These are phyloP conservation scores for Cerrena zonata DNA, from an alignment of 1,284 basidiomycete genomes.

Conservation along the genomic window DNA sequence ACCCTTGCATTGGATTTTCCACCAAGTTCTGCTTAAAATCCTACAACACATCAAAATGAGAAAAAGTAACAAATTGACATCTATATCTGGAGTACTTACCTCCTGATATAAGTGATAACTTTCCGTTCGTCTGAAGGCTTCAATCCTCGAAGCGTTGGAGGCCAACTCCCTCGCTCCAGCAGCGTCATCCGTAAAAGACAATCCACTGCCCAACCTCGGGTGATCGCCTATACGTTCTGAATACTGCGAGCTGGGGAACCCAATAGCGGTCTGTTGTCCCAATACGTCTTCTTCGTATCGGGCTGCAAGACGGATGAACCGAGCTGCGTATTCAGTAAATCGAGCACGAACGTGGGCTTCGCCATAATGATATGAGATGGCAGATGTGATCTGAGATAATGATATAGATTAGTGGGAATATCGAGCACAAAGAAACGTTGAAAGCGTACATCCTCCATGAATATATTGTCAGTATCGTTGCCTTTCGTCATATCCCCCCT, in stretches of 20 bases:
- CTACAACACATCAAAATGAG: conserved; percentile 28
- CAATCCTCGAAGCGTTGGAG: conserved; percentile 68
- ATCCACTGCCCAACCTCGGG: conserved; percentile 58
- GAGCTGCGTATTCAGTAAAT: conserved; percentile 69
- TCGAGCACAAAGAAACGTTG: not conserved
- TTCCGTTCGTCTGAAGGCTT: conserved; percentile 71
- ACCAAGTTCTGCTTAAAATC: conserved; percentile 47
- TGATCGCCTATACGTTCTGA: conserved; percentile 33
- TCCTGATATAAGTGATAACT: conserved; percentile 57
- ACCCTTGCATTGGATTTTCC: conserved; percentile 48
- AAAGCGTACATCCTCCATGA: conserved; percentile 78
- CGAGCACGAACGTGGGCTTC: conserved; percentile 74
- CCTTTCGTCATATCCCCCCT: conserved; percentile 49
- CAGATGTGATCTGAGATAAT: conserved; percentile 50
- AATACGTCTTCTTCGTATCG: conserved; percentile 72
- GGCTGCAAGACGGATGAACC: conserved; percentile 73
- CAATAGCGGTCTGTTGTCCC: conserved; percentile 57
- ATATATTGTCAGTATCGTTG: conserved; percentile 73
- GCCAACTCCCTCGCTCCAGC: conserved; percentile 55
- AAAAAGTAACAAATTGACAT: not conserved
- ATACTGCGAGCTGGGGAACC: conserved; percentile 48
- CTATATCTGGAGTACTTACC: conserved; percentile 35
- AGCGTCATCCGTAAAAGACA: conserved; percentile 62
- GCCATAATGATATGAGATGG: conserved; percentile 71
- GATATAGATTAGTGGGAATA: not conserved